Percentiles rank a stretch among this genome's conserved stretches.
These are phyloP conservation scores for Fusarium sp. DNA, from an alignment of 2,329 filamentous ascomycete species.

Conservation along the genomic window DNA sequence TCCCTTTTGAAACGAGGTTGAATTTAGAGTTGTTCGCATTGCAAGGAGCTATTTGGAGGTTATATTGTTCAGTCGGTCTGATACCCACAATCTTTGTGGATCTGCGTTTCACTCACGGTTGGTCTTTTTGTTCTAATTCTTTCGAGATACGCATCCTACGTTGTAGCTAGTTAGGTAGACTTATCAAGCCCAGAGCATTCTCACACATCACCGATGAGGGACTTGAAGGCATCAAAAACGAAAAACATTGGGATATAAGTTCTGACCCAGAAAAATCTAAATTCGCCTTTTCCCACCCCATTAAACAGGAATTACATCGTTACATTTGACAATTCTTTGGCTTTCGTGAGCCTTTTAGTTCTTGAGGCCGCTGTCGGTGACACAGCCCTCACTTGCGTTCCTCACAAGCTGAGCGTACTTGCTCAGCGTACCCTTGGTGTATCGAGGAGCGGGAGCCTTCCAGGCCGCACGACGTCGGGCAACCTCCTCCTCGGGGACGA, in stretches of 20 bases:
- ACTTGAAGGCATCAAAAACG: background rate
- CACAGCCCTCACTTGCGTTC: constrained; percentile 69
- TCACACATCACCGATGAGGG: background rate
- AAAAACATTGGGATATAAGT: constrained; percentile 30
- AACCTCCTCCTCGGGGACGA: constrained; percentile 74
- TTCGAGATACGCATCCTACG: background rate
- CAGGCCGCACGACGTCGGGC: constrained; percentile 67
- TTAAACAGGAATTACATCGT: constrained; percentile 40
- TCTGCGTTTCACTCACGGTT: background rate
- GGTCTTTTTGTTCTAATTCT: background rate
- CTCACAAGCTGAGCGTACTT: constrained; percentile 74
- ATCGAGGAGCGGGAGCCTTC: constrained; percentile 69
- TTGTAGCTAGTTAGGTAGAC: constrained; percentile 25
- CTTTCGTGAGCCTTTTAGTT: constrained; percentile 25
- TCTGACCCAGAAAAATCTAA: constrained; percentile 35
- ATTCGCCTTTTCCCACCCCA: constrained; percentile 46
- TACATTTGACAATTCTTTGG: constrained; percentile 21
- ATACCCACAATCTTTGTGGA: constrained; percentile 27
- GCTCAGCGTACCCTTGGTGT: constrained; percentile 72
- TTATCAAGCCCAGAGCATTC: constrained; percentile 1
- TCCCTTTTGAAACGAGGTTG: constrained; percentile 1
- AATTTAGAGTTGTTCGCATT: constrained; percentile 35
- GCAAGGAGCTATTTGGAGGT: constrained; percentile 38
- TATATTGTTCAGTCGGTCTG: constrained; percentile 14
- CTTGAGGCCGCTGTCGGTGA: constrained; percentile 60